Percentiles rank a stretch among this genome's conserved stretches.
Conservation (phyloP, 306 rosid species). For the barrel medic (Medicago truncatula) region DNA sequence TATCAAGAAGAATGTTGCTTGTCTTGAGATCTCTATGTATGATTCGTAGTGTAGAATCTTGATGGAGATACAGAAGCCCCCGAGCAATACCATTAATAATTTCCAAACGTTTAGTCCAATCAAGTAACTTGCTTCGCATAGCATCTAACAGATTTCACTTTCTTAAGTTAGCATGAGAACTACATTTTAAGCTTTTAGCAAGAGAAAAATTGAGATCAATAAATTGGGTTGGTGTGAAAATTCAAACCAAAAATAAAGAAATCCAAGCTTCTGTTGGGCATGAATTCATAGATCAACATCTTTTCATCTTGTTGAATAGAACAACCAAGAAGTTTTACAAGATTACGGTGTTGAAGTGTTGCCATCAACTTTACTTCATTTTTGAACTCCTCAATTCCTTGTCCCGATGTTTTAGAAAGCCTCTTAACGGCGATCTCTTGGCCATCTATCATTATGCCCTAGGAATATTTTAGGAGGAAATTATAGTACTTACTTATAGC, state of each 20-base stretch:
- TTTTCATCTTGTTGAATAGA: too few species aligned
- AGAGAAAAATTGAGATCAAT: not conserved
- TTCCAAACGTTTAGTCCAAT: constrained; percentile 53
- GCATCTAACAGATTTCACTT: constrained; percentile 22
- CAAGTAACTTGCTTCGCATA: constrained; percentile 36
- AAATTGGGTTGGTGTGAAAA: not conserved
- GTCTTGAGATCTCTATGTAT: constrained; percentile 51
- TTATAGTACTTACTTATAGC: not conserved
- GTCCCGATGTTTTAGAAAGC: too few species aligned
- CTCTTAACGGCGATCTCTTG: too few species aligned
- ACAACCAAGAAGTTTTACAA: too few species aligned
- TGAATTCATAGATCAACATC: too few species aligned
- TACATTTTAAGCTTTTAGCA: not conserved
- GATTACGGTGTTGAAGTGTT: too few species aligned
- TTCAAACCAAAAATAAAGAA: constrained; percentile 2
- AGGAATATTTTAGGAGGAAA: not conserved
- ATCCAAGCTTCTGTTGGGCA: too few species aligned
- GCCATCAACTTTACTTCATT: too few species aligned
- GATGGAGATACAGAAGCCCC: constrained; percentile 63
- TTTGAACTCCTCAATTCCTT: too few species aligned
- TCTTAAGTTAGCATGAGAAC: not conserved
- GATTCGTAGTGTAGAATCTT: constrained; percentile 50
- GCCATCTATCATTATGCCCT: too few species aligned
- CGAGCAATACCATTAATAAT: constrained; percentile 54
- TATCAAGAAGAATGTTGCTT: too few species aligned